These are phyloP conservation scores for Coemansia sp. DNA, from an alignment of 192 early-diverging fungal genomes.

Conservation along the genomic window DNA sequence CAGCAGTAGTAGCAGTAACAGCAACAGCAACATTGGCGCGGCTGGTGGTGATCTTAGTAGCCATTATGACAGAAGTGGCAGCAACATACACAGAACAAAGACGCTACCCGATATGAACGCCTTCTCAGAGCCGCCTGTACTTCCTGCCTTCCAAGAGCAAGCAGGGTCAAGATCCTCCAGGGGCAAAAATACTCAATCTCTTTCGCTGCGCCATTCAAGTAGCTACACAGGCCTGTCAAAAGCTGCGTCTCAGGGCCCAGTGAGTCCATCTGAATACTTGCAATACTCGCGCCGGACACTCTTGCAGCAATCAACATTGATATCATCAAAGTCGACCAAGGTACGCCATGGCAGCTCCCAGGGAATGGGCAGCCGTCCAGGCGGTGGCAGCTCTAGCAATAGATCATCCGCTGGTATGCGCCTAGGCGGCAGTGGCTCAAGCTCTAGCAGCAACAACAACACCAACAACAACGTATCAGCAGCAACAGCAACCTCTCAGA, in stretches of 20 bases:
- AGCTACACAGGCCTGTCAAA: conserved; percentile 37
- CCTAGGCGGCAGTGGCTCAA: not conserved
- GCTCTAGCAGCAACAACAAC: not conserved
- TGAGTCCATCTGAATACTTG: conserved; percentile 48
- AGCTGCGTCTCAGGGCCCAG: conserved; percentile 21
- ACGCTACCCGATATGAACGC: conserved; percentile 1
- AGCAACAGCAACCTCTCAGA: not conserved
- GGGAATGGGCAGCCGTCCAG: conserved; percentile 3
- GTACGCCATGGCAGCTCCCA: not conserved
- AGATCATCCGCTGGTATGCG: not conserved
- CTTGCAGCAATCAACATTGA: conserved; percentile 16
- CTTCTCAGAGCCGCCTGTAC: conserved; percentile 12
- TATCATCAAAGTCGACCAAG: conserved; percentile 2
- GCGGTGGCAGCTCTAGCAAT: conserved; percentile 2
- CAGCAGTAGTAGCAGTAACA: conserved; percentile 1
- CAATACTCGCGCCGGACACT: conserved; percentile 50
- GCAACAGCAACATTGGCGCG: not conserved
- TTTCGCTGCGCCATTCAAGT: conserved; percentile 28
- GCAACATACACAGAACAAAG: conserved; percentile 5
- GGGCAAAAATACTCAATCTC: conserved; percentile 7
- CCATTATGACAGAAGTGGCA: not conserved
- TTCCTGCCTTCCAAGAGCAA: conserved; percentile 35
- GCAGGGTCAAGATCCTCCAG: not conserved
- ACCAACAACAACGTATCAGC: not conserved
- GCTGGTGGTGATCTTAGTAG: not conserved